Evolutionary conservation across 2,329 filamentous ascomycete genomes (phyloP), one percentile per base, ranked within the genome.

Genomic region (Fusarium odoratissimum): DNA sequence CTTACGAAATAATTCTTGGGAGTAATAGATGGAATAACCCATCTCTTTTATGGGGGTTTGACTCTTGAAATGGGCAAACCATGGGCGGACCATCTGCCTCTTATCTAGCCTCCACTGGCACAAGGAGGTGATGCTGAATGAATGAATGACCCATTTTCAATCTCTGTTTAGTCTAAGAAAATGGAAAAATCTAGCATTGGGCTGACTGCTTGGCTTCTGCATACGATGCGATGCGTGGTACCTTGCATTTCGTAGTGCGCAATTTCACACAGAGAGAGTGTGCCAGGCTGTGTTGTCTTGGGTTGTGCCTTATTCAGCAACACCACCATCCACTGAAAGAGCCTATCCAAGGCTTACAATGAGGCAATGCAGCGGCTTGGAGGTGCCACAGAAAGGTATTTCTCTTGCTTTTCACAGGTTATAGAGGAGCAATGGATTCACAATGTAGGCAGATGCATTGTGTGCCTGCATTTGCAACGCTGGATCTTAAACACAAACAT

Each of bases 131-230:
- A 35, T 28, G 49, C 23, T 54, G 49, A 54, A 54, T 35, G 19
- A 30, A 38, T 49, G 44, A 59, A 52, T 59, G 52, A 38, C 35
- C 38, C 23, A 37, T 62, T 62, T 59, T 62, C 60, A 62, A 40
- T 23, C 54, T 59, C 54, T 59, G n/a, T 23, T 41, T 62, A 62
- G 52, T 38, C 40, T 58, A n/a, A 21, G 35, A 16, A 52, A 64
- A 31, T 62, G 45, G 25, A 52, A 52, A 64, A 64, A 51, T 21
- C 19, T 28, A 54, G 17, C 28, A 37, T 38, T 37, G 33, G 52
- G 40, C 41, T 60, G 46, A 46, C 30, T 28, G 3, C 25, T 30
- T 31, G 37, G 51, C 25, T 57, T 57, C 40, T 46, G 23, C n/a
- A 17, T 25, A 23, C 23, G 30, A 51, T 19, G 30, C 23, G 23